These are phyloP conservation scores for Wallacemonas sp. DNA, from an alignment of 208 protist species.

Conservation along the genomic window DNA sequence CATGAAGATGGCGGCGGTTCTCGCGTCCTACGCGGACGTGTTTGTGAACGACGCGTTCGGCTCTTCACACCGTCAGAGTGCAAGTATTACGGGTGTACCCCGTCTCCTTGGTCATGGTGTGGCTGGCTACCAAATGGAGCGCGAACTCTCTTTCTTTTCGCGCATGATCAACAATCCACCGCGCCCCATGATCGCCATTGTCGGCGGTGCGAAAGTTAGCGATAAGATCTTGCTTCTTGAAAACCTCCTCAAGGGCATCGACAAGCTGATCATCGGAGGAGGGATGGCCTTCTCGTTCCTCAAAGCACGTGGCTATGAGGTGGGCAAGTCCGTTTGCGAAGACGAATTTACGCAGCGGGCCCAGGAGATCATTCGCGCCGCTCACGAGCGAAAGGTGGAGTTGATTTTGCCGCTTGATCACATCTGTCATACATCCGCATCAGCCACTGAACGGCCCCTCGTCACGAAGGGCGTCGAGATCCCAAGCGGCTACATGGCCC, in stretches of 20 bases:
- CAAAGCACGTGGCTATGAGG: constrained; percentile 84
- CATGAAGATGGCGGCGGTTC: constrained; percentile 81
- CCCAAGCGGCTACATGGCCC: constrained; percentile 90
- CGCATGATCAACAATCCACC: constrained; percentile 88
- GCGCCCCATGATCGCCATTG: constrained; percentile 96
- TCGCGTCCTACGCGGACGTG: constrained; percentile 95
- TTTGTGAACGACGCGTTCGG: constrained; percentile 99
- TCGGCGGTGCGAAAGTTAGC: constrained; percentile 97
- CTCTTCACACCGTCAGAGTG: constrained; percentile 98
- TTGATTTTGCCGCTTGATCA: constrained; percentile 98
- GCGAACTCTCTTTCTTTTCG: constrained; percentile 98
- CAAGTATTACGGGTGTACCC: constrained; percentile 88
- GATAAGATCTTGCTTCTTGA: constrained; percentile 99
- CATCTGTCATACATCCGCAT: constrained; percentile 94
- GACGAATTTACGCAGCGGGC: constrained; percentile 80
- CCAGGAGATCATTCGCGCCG: constrained; percentile 92
- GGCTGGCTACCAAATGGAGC: constrained; percentile 98
- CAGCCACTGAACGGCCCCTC: constrained; percentile 60
- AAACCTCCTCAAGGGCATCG: constrained; percentile 98
- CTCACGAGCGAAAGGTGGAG: constrained; percentile 95
- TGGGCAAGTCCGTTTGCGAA: constrained; percentile 97
- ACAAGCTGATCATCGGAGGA: constrained; percentile 98
- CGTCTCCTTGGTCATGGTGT: constrained; percentile 84
- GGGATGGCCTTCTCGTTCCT: constrained; percentile 99
- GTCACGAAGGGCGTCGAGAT: constrained; percentile 74